These are phyloP conservation scores for Ophiostoma australiae DNA, from an alignment of 2,329 filamentous ascomycete genomes.

Conservation along the genomic window DNA sequence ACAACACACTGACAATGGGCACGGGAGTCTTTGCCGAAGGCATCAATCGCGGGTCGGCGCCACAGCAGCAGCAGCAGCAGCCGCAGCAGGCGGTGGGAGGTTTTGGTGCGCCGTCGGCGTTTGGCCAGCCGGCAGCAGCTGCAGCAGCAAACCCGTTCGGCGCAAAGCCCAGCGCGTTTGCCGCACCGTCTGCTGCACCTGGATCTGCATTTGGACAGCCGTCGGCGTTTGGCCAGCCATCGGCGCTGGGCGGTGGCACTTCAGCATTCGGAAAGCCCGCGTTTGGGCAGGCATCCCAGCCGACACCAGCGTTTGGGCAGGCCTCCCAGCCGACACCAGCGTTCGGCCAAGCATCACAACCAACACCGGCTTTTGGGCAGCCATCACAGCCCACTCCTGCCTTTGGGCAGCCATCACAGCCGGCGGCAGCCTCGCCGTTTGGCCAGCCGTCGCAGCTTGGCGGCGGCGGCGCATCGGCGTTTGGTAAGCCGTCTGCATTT, in stretches of 20 bases:
- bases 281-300: constrained; percentile 11
- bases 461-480: background rate
- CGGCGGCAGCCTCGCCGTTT: constrained; percentile 32
- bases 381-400: constrained; percentile 28
- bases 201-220: constrained; percentile 14
- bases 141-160: constrained; percentile 22
- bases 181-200: constrained; percentile 13
- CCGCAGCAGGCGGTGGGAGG: constrained; percentile 10
- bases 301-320: constrained; percentile 27
- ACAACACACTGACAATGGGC: constrained; percentile 40
- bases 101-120: constrained; percentile 24
- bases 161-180: constrained; percentile 25
- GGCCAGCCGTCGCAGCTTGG: constrained; percentile 37
- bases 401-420: constrained; percentile 28
- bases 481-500: constrained; percentile 34
- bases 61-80: constrained; percentile 6
- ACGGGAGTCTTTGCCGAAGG: constrained; percentile 45
- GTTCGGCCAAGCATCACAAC: constrained; percentile 34
- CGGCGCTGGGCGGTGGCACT: constrained; percentile 22
- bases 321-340: constrained; percentile 25
- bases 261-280: constrained; percentile 25
- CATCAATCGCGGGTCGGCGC: constrained; percentile 27
- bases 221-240: constrained; percentile 32
- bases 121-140: constrained; percentile 1
- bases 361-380: constrained; percentile 26